Base-by-base conservation (phyloP, 2,329 filamentous ascomycete genomes). In the Colletotrichum salicis region DNA sequence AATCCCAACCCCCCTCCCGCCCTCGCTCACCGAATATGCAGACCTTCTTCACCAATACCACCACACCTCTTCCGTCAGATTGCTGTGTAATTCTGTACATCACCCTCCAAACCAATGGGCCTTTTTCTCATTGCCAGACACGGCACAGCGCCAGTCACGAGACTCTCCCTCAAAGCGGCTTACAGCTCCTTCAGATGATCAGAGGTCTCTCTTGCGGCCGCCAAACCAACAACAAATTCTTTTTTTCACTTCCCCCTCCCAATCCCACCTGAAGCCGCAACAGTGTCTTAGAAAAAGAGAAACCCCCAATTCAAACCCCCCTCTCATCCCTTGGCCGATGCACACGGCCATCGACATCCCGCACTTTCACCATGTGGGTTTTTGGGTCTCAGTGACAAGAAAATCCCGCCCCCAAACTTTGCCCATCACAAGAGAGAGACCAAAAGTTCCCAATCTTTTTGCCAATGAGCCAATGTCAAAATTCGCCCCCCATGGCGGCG, bases 41-140 rank as follows among this genome's bases (percentile, higher is more conserved):
- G 61, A 64, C 51, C 48, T 56, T 56, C 61, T 64, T 56, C 61
- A 64, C 61, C 33, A 64, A 31, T 64, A 11, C 60, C 61, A 56
- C 33, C 33, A 64, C 61, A 55, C 51, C 51, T 35, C 33, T 63
- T 27, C 48, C 48, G 22, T 54, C 33, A 59, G 52, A 55, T 55
- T 22, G 19, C 41, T 19, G 7, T n/a, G 41, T 45, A 19, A 5
- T 22, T 19, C 2, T 13, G 35, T n/a, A 22, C 19, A 48, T 48
- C 19, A 10, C 19, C 15, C 19, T 48, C 41, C 2, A 29, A 31
- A 33, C 22, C 48, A 54, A 11, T n/a, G 5, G 27, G 33, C 29
- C 12, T 24, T 61, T 61, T 41, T 63, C 33, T 31, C 22, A n/a
- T 35, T 15, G 29, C 19, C 22, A 11, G 27, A 22, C 31, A 41